Conservation (phyloP, 2,329 filamentous ascomycete species). For the Blastomyces gilchristii region DNA sequence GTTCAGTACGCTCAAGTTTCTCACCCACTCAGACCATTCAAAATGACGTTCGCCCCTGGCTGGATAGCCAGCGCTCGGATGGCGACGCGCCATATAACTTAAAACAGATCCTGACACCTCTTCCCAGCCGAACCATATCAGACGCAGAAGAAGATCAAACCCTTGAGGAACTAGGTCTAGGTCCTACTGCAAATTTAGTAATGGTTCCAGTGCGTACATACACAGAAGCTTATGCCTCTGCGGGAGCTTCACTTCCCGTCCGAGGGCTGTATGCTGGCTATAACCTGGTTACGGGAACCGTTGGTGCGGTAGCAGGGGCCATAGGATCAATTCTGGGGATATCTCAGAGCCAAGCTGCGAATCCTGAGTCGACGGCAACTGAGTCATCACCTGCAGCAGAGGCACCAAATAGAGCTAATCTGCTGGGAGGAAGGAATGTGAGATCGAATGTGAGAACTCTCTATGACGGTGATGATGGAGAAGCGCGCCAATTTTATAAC, state of each 20-base stretch:
- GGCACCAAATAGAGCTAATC: conserved; percentile 13
- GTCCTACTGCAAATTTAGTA: conserved; percentile 72
- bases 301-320: conserved; percentile 34
- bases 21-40: conserved; percentile 52
- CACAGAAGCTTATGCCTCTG: conserved; percentile 47
- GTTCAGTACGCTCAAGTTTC: conserved; percentile 65
- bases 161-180: conserved; percentile 59
- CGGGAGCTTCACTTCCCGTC: conserved; percentile 31
- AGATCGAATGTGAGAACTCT: conserved; percentile 43
- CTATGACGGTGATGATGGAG: conserved; percentile 44
- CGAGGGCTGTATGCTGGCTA: conserved; percentile 35
- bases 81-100: conserved; percentile 63
- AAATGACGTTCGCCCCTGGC: conserved; percentile 62
- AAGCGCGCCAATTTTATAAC: conserved; percentile 70
- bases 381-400: conserved; percentile 3
- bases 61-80: conserved; percentile 53
- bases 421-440: conserved; percentile 8
- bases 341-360: conserved; percentile 19
- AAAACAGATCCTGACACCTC: conserved; percentile 69
- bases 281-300: conserved; percentile 34
- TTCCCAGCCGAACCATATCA: conserved; percentile 64
- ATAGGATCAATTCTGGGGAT: conserved; percentile 38
- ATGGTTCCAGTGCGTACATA: conserved; percentile 60
- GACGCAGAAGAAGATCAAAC: conserved; percentile 61
- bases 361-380: conserved; percentile 9